Percentiles rank a stretch among this genome's conserved stretches.
phyloP scores from a whole-genome alignment of 140 eudicot genomes.

The Oenanthe javanica region DNA sequence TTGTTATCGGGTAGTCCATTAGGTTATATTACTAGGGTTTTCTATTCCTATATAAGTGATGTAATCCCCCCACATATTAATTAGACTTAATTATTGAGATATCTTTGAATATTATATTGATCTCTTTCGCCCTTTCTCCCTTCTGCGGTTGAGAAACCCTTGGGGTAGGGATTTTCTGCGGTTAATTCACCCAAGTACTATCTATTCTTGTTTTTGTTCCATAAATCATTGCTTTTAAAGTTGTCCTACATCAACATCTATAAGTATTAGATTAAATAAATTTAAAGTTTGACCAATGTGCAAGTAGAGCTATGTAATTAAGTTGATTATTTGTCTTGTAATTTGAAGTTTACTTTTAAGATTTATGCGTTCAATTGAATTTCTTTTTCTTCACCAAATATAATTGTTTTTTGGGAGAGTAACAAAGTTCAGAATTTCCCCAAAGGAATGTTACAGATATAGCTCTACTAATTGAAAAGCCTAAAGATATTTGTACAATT shows the following conservation, averaged over 20 bases:
- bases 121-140: too few relatives aligned
- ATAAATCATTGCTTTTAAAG: too few relatives aligned
- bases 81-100: too few relatives aligned
- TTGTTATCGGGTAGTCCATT: too few relatives aligned
- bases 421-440: background rate
- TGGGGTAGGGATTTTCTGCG: too few relatives aligned
- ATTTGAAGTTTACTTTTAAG: background rate
- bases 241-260: background rate
- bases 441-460: background rate
- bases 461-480: background rate
- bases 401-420: background rate
- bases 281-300: background rate
- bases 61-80: too few relatives aligned
- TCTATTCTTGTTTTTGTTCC: too few relatives aligned
- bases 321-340: slow-evolving; percentile 2
- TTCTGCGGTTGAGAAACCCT: too few relatives aligned
- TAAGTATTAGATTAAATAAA: background rate
- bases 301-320: background rate
- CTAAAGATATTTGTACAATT: background rate
- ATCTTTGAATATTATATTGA: too few relatives aligned
- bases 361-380: background rate
- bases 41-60: too few relatives aligned
- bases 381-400: background rate
- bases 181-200: too few relatives aligned
- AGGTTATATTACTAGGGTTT: too few relatives aligned